Conservation (phyloP, 2,329 filamentous ascomycete species). For the Aspergillus chevalieri region DNA sequence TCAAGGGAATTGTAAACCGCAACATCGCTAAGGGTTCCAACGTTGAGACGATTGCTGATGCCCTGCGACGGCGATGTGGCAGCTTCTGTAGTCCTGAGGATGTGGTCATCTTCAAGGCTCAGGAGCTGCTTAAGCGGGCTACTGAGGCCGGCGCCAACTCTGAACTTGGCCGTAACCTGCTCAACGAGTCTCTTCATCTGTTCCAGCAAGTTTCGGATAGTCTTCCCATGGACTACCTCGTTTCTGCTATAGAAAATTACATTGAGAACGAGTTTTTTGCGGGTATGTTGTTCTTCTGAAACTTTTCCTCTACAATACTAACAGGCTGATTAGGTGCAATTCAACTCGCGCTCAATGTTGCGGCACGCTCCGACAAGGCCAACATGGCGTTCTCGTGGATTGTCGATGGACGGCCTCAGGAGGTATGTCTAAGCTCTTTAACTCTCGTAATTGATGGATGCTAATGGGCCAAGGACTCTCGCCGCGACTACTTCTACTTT, state of each 20-base stretch:
- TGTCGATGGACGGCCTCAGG: conserved; percentile 68
- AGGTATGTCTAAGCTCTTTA: conserved; percentile 29
- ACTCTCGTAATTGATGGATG: conserved; percentile 1
- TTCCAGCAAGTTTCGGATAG: conserved; percentile 85
- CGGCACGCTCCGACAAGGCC: conserved; percentile 76
- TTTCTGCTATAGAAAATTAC: conserved; percentile 72
- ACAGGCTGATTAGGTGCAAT: conserved; percentile 58
- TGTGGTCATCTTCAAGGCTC: conserved; percentile 96
- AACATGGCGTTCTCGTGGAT: conserved; percentile 82
- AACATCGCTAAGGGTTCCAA: conserved; percentile 97
- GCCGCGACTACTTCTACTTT: conserved; percentile 60
- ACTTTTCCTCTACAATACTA: not conserved
- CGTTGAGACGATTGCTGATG: conserved; percentile 93
- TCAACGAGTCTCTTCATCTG: conserved; percentile 82
- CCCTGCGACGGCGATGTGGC: conserved; percentile 83
- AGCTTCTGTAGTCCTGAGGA: conserved; percentile 97
- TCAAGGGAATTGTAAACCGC: conserved; percentile 95
- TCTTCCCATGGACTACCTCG: conserved; percentile 72
- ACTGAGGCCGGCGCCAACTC: conserved; percentile 69
- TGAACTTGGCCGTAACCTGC: conserved; percentile 67
- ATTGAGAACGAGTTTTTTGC: conserved; percentile 81
- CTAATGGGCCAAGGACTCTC: conserved; percentile 52
- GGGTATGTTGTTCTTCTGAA: conserved; percentile 36
- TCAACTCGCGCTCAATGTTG: conserved; percentile 75
- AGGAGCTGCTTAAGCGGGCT: conserved; percentile 86